Conservation (phyloP, 768 basidiomycete genomes). For the Cyclocybe aegerita region DNA sequence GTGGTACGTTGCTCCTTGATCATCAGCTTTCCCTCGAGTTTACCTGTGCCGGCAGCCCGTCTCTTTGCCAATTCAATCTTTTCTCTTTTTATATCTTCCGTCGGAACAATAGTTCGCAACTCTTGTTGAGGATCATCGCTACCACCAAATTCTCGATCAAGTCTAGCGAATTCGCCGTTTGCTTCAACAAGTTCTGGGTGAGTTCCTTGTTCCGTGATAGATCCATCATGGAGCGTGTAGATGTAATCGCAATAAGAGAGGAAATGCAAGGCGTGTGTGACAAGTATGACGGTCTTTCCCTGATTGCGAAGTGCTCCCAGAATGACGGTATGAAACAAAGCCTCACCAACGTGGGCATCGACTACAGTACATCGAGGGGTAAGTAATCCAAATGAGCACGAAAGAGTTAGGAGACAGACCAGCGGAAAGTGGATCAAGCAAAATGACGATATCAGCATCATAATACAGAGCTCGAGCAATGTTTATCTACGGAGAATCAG, state of each 20-base stretch:
- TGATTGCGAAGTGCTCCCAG: conserved; percentile 32
- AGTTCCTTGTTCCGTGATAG: conserved; percentile 70
- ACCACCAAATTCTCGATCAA: conserved; percentile 65
- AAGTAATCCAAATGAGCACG: neutral
- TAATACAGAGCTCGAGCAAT: conserved; percentile 71
- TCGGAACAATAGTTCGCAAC: conserved; percentile 15
- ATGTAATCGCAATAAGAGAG: conserved; percentile 81
- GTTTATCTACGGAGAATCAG: conserved; percentile 44
- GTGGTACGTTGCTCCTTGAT: conserved; percentile 65
- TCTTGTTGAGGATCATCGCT: conserved; percentile 31
- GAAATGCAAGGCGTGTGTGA: conserved; percentile 87
- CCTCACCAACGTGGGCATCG: conserved; percentile 73
- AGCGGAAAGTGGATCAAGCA: conserved; percentile 68
- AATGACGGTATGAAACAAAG: conserved; percentile 69
- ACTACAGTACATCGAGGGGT: conserved; percentile 37
- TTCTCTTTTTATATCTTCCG: conserved; percentile 32
- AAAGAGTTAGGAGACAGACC: conserved; percentile 30
- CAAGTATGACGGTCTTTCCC: conserved; percentile 76
- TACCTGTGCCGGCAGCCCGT: conserved; percentile 51
- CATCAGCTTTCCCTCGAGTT: conserved; percentile 65
- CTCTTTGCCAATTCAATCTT: conserved; percentile 25
- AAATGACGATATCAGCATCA: conserved; percentile 57
- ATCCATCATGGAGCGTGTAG: conserved; percentile 68
- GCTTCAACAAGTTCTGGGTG: conserved; percentile 48
- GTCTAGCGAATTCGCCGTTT: conserved; percentile 54